Evolutionary conservation across 306 rosid genomes (phyloP), one percentile per base, ranked within the genome.

Genomic region (peach (Prunus persica)): DNA sequence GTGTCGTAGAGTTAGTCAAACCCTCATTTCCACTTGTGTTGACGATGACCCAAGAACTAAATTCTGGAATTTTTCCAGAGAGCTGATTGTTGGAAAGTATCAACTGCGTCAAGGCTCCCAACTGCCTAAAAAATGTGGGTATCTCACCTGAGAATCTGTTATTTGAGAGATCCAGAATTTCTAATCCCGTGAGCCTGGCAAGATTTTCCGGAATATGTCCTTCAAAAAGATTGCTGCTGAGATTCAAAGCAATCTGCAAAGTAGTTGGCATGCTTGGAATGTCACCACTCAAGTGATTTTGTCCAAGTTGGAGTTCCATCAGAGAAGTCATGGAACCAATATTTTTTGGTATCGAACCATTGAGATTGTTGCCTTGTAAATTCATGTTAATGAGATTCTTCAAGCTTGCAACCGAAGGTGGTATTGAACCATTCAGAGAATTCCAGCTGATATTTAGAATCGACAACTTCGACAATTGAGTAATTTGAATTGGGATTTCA

Each of bases 101-200:
- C 84, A 90, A 66, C 47, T 41, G 83, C 18, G 90, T 84, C 90
- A 95, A 83, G 72, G 92, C 19, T 2, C 0, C 0, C 90, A 90
- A 15, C n/a, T 0, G 0, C 14, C 72, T 41, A 1, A 95, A 80
- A 79, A 60, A 65, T 0, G 2, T 0, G 6, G 97, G 97, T 51
- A 95, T 79, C 32, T 3, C 0, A 24, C 97, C 99, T 13, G 86
- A 77, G 80, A 95, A 95, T 0, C 2, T 46, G 90, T 95, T 95
- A 76, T 90, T 72, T 34, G 99, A 92, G 70, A 95, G 96, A 77
- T 95, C 99, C 91, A 89, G 74, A 30, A 95, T 71, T 88, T 88
- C 96, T 4, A 92, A 81, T 64, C 0, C 69, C 34, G 0, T 0
- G 60, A 94, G 87, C 1, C 0, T 7, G 22, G n/a, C 5, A 9